phyloP scores from a whole-genome alignment of 495 filamentous ascomycete genomes.

The Beverwykella pulmonaria region DNA sequence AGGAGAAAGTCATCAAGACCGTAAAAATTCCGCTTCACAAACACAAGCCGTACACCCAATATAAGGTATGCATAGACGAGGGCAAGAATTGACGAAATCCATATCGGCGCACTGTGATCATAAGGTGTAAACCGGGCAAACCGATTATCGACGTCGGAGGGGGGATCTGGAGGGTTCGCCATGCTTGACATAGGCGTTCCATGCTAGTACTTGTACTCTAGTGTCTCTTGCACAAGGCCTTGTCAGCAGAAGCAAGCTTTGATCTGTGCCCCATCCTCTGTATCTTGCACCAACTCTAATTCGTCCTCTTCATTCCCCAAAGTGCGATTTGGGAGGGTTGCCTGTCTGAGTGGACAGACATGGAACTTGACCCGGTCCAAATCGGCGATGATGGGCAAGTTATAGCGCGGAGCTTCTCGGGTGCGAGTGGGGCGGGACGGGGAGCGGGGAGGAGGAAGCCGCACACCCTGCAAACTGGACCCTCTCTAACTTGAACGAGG shows the following conservation, averaged over 20 bases:
- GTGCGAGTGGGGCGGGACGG: not conserved
- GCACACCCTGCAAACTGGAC: not conserved
- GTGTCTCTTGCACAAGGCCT: not conserved
- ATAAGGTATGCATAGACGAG: not conserved
- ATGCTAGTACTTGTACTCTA: not conserved
- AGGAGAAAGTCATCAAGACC: not conserved
- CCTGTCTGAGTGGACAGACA: not conserved
- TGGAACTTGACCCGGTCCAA: not conserved
- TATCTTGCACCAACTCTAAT: too few relatives aligned
- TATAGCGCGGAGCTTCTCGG: not conserved
- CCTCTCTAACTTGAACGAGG: not conserved
- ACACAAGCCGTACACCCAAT: not conserved
- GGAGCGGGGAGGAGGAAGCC: not conserved
- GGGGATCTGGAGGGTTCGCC: not conserved
- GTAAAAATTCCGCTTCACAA: not conserved
- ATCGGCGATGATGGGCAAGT: not conserved
- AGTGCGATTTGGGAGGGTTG: too few relatives aligned
- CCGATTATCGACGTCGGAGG: not conserved
- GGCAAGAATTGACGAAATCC: not conserved
- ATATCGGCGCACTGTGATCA: constrained; percentile 3
- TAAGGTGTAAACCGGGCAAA: not conserved
- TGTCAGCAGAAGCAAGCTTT: too few relatives aligned
- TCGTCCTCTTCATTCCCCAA: too few relatives aligned
- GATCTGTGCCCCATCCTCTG: too few relatives aligned
- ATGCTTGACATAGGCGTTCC: not conserved